Base-by-base conservation (phyloP, 2,329 filamentous ascomycete genomes). In the Aspergillus caelatus region DNA sequence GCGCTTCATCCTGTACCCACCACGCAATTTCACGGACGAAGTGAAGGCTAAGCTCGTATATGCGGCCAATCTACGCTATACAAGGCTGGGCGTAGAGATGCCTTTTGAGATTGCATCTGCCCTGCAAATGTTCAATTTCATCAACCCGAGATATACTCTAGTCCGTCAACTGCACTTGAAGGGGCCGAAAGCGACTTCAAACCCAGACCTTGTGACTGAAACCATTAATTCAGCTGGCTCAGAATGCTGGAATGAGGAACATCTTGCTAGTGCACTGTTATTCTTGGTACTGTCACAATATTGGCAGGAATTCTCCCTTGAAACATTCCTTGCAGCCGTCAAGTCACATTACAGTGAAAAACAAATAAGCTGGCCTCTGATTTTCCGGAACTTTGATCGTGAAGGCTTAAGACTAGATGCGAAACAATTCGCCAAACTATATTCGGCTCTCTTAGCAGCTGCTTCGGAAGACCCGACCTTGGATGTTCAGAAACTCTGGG, bases 401-500 rank as follows among this genome's bases (percentile, higher is more conserved):
- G 88, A 90, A 46, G 87, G 89, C 26, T 82, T 96, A 10, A 86
- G 91, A 57, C 85, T 97, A 60, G 90, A 93, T 2, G 88, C 91
- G 26, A 81, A 86, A 48, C 94, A 97, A 68, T 97, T 99, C 68
- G 80, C 95, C 46, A 86, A 86, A 14, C 82, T 99, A 4, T 97
- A 95, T 80, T 86, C 91, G 61, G 91, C 92, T 5, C 81, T 99
- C 32, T 80, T 93, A 19, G 89, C 90, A 1, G 83, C 95, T 60
- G 91, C 93, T 2, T 77, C 80, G 36, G 84, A 86, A 11, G 82
- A 86, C 55, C 81, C 85, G 19, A 82, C 82, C 30, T 88, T 98
- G 70, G 92, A 97, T 74, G 90, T 99, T 52, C 93, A 97, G 75
- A 86, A 85, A 45, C 82, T 99, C 26, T 98, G 95, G 94, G 94